Conservation (phyloP, 192 early-diverging fungal species). For the Coemansia sp. region DNA sequence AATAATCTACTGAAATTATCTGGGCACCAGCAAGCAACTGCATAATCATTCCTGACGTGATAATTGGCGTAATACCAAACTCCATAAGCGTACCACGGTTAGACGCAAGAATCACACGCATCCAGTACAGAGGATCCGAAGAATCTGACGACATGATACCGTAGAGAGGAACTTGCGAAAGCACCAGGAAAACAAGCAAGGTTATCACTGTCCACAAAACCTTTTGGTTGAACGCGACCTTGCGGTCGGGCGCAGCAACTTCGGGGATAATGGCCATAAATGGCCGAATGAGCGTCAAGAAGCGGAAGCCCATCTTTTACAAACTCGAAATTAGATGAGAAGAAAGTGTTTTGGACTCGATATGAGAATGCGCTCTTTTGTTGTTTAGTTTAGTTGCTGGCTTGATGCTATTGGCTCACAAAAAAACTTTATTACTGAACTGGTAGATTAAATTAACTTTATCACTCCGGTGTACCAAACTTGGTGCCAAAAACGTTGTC, state of each 20-base stretch:
- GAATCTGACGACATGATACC: slow-evolving; percentile 99
- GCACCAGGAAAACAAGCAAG: slow-evolving; percentile 98
- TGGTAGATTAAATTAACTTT: slow-evolving; percentile 8
- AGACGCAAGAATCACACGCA: slow-evolving; percentile 99
- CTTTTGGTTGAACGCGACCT: slow-evolving; percentile 98
- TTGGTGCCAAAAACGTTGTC: slow-evolving; percentile 75
- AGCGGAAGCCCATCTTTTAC: slow-evolving; percentile 63
- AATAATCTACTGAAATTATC: slow-evolving; percentile 98
- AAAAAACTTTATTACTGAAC: slow-evolving; percentile 1
- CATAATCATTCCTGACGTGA: slow-evolving; percentile 99
- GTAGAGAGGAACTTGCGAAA: slow-evolving; percentile 99
- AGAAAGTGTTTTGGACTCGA: neutral
- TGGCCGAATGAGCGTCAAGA: slow-evolving; percentile 94
- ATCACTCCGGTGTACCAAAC: slow-evolving; percentile 26
- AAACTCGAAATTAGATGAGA: neutral
- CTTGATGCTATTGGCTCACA: slow-evolving; percentile 4
- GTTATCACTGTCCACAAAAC: slow-evolving; percentile 99
- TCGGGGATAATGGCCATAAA: slow-evolving; percentile 99
- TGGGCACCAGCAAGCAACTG: slow-evolving; percentile 97
- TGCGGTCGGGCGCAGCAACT: slow-evolving; percentile 90
- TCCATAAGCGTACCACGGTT: slow-evolving; percentile 99
- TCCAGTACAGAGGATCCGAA: slow-evolving; percentile 97
- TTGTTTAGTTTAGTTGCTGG: neutral
- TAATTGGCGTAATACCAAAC: slow-evolving; percentile 98
- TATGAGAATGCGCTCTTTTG: neutral